Conservation (phyloP, 2,329 filamentous ascomycete species). For the Trichoderma citrinoviride region DNA sequence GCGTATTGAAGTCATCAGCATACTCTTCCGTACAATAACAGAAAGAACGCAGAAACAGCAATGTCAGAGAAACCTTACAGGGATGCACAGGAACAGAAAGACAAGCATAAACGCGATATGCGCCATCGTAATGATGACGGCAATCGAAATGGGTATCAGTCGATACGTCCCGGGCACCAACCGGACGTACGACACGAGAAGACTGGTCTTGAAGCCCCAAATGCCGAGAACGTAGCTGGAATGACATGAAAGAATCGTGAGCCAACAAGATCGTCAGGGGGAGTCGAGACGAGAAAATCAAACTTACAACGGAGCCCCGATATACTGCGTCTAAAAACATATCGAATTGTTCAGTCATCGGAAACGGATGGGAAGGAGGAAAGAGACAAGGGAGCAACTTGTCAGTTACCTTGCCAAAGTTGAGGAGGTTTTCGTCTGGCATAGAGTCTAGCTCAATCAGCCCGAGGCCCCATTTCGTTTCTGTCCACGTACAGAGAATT, state of each 20-base stretch:
- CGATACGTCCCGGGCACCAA: conserved; percentile 42
- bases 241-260: conserved; percentile 1
- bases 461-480: conserved; percentile 45
- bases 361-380: background rate
- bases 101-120: conserved; percentile 41
- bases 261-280: background rate
- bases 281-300: background rate
- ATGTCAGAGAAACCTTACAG: conserved; percentile 25
- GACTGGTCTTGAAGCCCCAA: conserved; percentile 46
- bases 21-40: background rate
- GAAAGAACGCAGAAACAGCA: background rate
- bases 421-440: conserved; percentile 37
- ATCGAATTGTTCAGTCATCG: background rate
- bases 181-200: conserved; percentile 45
- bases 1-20: background rate
- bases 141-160: conserved; percentile 35
- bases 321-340: conserved; percentile 36
- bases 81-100: conserved; percentile 38
- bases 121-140: conserved; percentile 37
- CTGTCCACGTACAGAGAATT: conserved; percentile 27
- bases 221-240: conserved; percentile 42
- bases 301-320: conserved; percentile 43
- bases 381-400: background rate
- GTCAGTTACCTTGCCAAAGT: conserved; percentile 36
- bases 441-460: conserved; percentile 37